Base-by-base conservation (phyloP, 2,329 filamentous ascomycete genomes). In the Colletotrichum brevisporum region DNA sequence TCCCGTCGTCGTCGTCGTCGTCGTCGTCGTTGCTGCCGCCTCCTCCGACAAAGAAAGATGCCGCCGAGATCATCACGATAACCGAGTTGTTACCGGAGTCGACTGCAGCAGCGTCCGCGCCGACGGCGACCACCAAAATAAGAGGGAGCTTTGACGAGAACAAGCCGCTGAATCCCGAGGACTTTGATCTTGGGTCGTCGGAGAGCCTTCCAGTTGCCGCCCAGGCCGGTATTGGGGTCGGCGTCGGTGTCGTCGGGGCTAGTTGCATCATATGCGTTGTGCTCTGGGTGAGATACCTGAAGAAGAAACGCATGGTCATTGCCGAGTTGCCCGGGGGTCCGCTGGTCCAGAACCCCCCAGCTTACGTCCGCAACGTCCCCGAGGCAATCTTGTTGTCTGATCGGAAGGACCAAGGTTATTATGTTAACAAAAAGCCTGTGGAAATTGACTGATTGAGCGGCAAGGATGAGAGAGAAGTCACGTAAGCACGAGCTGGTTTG, bases 181-280 rank as follows among this genome's bases (percentile, higher is more conserved):
- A 50, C 47, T 13, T 18, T 27, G 13, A 6, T 6, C 16, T 15
- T 24, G 45, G 43, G 27, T 15, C 60, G 9, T 48, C 41, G 4
- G 16, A 24, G 3, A 16, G 43, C 2, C 39, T 68, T 5, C n/a
- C 60, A 0, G 41, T 64, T 4, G 65, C 53, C 4, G 60, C 53
- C 3, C 53, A 64, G 48, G 65, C 41, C 9, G 65, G 65, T 1
- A 68, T 68, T 6, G 65, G 60, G 5, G 47, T 64, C 0, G 60
- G 65, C 0, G 53, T 64, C 1, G 53, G 59, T 2, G 15, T 58
- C 9, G 16, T 68, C 2, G 53, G 59, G 2, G 13, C 63, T 8
- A 54, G 39, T 0, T 64, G 65, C 13, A 27, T 68, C 26, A 31
- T 54, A 3, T 68, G 59, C 26, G 60, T 31, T 8, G 13, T 54